Conservation (phyloP, 257 asterid genomes). For the Solanum sejunctum region DNA sequence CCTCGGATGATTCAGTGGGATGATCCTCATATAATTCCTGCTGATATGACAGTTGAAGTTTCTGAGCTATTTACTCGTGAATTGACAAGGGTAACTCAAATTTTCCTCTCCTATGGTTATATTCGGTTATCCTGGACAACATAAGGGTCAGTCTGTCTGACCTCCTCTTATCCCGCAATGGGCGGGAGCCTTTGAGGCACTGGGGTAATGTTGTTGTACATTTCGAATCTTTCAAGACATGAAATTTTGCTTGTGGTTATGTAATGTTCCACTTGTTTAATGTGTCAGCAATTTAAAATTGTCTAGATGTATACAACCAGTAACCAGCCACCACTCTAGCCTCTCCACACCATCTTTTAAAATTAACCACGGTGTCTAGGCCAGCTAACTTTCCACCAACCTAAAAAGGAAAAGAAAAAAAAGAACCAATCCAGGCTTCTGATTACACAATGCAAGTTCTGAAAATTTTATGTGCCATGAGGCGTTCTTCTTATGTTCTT, state of each 20-base stretch:
- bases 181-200: too few species aligned
- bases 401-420: neutral
- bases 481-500: neutral
- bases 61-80: slow-evolving; percentile 91
- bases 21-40: slow-evolving; percentile 83
- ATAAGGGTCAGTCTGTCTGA: too few species aligned
- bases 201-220: too few species aligned
- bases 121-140: neutral
- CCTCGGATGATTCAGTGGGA: slow-evolving; percentile 64
- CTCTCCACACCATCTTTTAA: neutral
- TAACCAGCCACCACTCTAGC: neutral
- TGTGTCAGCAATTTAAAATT: neutral
- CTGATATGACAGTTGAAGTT: slow-evolving; percentile 80
- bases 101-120: slow-evolving; percentile 3
- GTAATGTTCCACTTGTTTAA: neutral
- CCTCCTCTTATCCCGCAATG: too few species aligned
- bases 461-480: neutral
- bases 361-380: neutral
- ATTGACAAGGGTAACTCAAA: slow-evolving; percentile 65
- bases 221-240: neutral
- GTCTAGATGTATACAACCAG: neutral
- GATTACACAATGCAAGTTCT: neutral
- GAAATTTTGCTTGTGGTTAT: neutral
- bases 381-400: neutral
- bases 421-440: neutral